phyloP scores from a whole-genome alignment of 2,329 filamentous ascomycete genomes.

The Shiraia bambusicola region DNA sequence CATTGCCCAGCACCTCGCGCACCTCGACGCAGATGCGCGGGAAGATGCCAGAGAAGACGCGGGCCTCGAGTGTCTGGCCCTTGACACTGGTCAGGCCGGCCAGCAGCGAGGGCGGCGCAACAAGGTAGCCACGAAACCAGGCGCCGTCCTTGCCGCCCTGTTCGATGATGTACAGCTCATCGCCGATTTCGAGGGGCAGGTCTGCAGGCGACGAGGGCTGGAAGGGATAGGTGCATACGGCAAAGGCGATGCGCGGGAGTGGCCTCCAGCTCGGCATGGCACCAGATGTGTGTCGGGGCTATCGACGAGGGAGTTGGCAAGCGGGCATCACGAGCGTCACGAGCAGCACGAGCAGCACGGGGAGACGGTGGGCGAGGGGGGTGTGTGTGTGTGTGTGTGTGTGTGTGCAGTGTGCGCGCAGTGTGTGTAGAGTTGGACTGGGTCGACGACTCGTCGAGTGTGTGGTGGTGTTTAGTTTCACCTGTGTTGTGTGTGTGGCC shows the following conservation, averaged over 20 bases:
- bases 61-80: conserved; percentile 89
- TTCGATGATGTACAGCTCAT: conserved; percentile 98
- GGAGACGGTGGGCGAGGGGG: conserved; percentile 1
- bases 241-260: conserved; percentile 94
- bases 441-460: too few relatives aligned
- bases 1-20: conserved; percentile 75
- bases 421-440: too few relatives aligned
- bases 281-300: conserved; percentile 28
- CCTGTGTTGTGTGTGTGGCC: background rate
- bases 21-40: conserved; percentile 93
- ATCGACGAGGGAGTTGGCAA: conserved; percentile 29
- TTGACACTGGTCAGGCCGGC: conserved; percentile 87
- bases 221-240: conserved; percentile 94
- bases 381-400: too few relatives aligned
- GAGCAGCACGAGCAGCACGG: too few relatives aligned
- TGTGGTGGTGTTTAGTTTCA: conserved; percentile 1
- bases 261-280: conserved; percentile 75
- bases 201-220: conserved; percentile 82
- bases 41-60: conserved; percentile 98
- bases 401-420: too few relatives aligned
- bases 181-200: conserved; percentile 93
- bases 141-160: conserved; percentile 81
- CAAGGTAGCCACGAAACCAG: conserved; percentile 94
- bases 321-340: conserved; percentile 40
- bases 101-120: conserved; percentile 89